Base-by-base conservation (phyloP, 169 alveolate species). In the Plasmodium falciparum region DNA sequence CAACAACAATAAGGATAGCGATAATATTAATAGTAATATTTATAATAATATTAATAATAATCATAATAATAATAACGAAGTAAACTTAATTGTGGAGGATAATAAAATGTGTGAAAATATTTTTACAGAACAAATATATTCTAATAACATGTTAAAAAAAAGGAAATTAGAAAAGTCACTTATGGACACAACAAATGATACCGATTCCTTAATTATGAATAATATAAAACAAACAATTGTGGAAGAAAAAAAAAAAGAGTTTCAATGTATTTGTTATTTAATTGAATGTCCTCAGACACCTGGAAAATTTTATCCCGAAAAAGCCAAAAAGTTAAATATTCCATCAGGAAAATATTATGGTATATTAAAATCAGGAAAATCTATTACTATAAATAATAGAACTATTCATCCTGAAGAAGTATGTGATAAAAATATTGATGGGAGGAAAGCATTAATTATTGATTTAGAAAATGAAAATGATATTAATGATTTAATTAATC, bases 341-440 rank as follows among this genome's bases (percentile, higher is more conserved):
- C 93, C 95, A 50, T 95, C 96, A 22, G 98, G 99, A 20, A 97
- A 97, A 59, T 91, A 92, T 39, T 96, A 89, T 76, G 97, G 97
- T 0, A 95, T 89, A 71, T 94, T 97, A 56, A 95, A 95, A 88
- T 94, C 92, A 58, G 99, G 99, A 24, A 94, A 95, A 73, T 47
- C 93, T 26, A 78, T 97, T 20, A 89, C 93, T 45, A 74, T 95
- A 47, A 93, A 94, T 78, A 96, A 97, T 39, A 88, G 90, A 62
- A 62, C 91, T 29, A 93, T 97, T 33, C 86, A 91, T 6, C 95
- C 97, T 15, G 88, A 88, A 56, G 96, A 97, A 29, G 99, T 97
- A 20, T 95, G 97, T 74, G 97, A 93, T 29, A 95, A 94, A 29
- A 96, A 96, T 20, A 75, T 91, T 11, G 94, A 88, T 74, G 97